phyloP scores from a whole-genome alignment of 768 basidiomycete genomes.

The Amanita rimosa region DNA sequence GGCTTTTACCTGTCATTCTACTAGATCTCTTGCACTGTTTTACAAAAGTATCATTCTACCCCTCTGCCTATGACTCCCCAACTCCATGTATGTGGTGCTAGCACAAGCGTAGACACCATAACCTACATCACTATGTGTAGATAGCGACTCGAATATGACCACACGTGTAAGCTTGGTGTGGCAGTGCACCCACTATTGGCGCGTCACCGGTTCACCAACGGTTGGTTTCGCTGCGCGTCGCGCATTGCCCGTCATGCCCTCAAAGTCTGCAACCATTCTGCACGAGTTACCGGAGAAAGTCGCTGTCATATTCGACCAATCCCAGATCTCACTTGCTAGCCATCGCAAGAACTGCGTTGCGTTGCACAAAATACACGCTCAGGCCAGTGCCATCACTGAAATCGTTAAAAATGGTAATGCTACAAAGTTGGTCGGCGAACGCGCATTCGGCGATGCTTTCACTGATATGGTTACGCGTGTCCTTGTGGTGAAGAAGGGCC shows the following conservation, averaged over 20 bases:
- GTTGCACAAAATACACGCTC: constrained; percentile 71
- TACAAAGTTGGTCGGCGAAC: constrained; percentile 62
- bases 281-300: constrained; percentile 24
- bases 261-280: constrained; percentile 13
- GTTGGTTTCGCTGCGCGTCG: background rate
- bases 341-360: constrained; percentile 91
- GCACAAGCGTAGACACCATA: constrained; percentile 1
- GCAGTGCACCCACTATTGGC: constrained; percentile 2
- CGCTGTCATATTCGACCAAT: constrained; percentile 59
- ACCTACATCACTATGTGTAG: background rate
- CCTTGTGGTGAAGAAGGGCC: constrained; percentile 80
- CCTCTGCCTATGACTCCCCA: background rate
- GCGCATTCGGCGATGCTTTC: constrained; percentile 66
- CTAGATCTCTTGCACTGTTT: background rate
- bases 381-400: constrained; percentile 46
- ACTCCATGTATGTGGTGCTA: background rate
- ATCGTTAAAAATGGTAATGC: constrained; percentile 31
- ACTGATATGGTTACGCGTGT: constrained; percentile 64
- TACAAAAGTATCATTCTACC: background rate
- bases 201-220: too few relatives aligned
- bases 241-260: constrained; percentile 12
- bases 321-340: constrained; percentile 67
- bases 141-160: background rate
- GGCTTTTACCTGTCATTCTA: background rate
- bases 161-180: constrained; percentile 9